These are phyloP conservation scores for Onygena corvina DNA, from an alignment of 2,329 filamentous ascomycete genomes.

Conservation along the genomic window DNA sequence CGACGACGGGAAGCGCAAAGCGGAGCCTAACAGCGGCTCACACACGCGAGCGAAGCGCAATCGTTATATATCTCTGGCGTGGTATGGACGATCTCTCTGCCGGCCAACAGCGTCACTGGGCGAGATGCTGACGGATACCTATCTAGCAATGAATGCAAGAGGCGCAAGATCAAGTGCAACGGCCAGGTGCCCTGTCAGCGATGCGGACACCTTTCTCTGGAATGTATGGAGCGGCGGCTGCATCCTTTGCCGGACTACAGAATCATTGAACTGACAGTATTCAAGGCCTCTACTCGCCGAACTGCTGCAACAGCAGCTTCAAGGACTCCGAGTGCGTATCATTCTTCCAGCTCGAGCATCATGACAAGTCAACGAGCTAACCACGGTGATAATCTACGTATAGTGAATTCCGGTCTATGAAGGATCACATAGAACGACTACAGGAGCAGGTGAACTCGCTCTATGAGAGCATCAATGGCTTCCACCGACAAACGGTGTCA, in stretches of 20 bases:
- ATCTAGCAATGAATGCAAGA: slow-evolving; percentile 50
- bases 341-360: slow-evolving; percentile 6
- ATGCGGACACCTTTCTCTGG: slow-evolving; percentile 51
- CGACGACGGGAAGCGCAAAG: slow-evolving; percentile 28
- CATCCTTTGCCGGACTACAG: not conserved
- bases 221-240: slow-evolving; percentile 33
- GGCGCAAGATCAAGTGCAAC: slow-evolving; percentile 58
- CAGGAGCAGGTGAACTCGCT: slow-evolving; percentile 77
- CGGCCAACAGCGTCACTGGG: not conserved
- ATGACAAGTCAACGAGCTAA: not conserved
- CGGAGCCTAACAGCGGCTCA: slow-evolving; percentile 33
- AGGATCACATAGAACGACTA: slow-evolving; percentile 57
- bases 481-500: slow-evolving; percentile 43
- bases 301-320: slow-evolving; percentile 63
- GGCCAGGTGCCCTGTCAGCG: slow-evolving; percentile 53
- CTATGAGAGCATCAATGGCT: slow-evolving; percentile 56
- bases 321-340: slow-evolving; percentile 74
- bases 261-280: slow-evolving; percentile 7
- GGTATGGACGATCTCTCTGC: slow-evolving; percentile 29
- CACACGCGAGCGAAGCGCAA: slow-evolving; percentile 51
- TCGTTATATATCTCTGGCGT: slow-evolving; percentile 56
- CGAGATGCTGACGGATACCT: not conserved
- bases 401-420: slow-evolving; percentile 71
- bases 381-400: not conserved
- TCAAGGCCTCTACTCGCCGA: slow-evolving; percentile 49